Evolutionary conservation across 2,329 filamentous ascomycete species (phyloP), one percentile per base, ranked within the genome.

Genomic region (Zelopaecilomyces penicillatus): DNA sequence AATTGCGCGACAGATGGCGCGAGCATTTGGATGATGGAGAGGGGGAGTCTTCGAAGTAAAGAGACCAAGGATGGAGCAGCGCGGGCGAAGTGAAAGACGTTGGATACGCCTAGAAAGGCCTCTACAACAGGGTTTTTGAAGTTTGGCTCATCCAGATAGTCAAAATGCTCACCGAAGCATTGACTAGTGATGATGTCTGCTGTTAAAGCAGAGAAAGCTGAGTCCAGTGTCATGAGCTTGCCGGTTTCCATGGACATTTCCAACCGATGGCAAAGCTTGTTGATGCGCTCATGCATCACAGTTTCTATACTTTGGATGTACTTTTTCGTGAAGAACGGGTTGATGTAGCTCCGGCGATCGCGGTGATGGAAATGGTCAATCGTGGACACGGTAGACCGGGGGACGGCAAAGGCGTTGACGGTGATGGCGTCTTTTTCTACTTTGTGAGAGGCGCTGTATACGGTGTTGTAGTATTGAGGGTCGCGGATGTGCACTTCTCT

Each of bases 401-500:
- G 46, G 7, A 46, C 28, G 9, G 30, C 41, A 39, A 51, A 45
- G 4, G 39, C 46, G 9, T 19, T 33, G 27, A 44, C 43, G 11
- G 38, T 30, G 6, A 35, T n/a, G 28, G 31, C 26, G 26, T 39
- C 29, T 32, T 32, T 51, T 32, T 49, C 36, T 3, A 35, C 30
- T 19, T 19, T 19, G 30, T 39, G 42, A 28, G 37, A 9, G n/a
- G 36, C 30, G 11, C 40, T 40, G 42, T 60, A 61, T 6, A 62
- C 41, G 4, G 43, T 54, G 41, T 54, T 49, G 39, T 54, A 54
- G 47, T 54, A 60, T 2, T 50, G 43, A 2, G 56, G 37, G 29
- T 59, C 55, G 11, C 43, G 47, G 26, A 63, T 50, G 38, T 65
- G 60, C 1, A 65, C 39, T 45, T 65, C 63, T 29, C 55, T 45